Evolutionary conservation across 2,329 filamentous ascomycete genomes (phyloP).

Genomic region (Trichoderma koningii): DNA sequence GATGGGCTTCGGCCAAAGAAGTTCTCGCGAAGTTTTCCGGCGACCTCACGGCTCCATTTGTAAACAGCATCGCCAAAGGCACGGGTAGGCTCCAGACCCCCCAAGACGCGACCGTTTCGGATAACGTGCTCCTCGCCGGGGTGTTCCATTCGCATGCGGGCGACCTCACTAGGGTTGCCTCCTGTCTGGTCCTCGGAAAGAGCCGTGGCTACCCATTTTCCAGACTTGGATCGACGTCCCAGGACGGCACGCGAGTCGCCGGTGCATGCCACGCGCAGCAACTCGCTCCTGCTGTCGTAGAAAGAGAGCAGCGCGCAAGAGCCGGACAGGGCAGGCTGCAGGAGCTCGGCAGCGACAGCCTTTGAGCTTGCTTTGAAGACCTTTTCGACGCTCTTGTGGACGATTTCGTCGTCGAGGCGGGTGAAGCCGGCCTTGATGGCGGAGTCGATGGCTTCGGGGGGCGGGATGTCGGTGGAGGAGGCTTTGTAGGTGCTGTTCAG

Average conservation of each 20-base stretch:
- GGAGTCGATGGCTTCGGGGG: conserved; percentile 77
- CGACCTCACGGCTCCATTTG: conserved; percentile 89
- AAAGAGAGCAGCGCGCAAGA: conserved; percentile 96
- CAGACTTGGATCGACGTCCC: conserved; percentile 25
- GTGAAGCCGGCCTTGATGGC: conserved; percentile 94
- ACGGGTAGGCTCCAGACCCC: conserved; percentile 86
- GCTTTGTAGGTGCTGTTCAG: conserved; percentile 89
- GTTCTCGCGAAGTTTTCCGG: conserved; percentile 75
- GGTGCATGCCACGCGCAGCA: conserved; percentile 90
- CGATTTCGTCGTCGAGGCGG: conserved; percentile 89
- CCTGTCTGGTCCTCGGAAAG: conserved; percentile 95
- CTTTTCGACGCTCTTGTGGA: conserved; percentile 88
- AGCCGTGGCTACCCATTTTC: conserved; percentile 53
- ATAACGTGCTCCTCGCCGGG: conserved; percentile 88
- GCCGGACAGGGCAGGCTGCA: conserved; percentile 92
- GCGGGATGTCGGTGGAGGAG: conserved; percentile 62
- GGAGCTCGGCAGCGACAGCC: conserved; percentile 83
- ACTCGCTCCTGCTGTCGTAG: conserved; percentile 85
- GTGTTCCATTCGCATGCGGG: conserved; percentile 80
- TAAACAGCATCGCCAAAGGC: conserved; percentile 97
- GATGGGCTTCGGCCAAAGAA: conserved; percentile 87
- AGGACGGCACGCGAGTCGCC: conserved; percentile 95
- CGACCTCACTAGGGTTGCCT: conserved; percentile 79
- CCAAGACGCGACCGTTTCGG: conserved; percentile 84
- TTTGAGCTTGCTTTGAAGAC: conserved; percentile 88